A percentile compares a stretch with the other conserved stretches of the same genome.
Conservation (phyloP, 352 stramenopile genomes). For the Phytophthora idaei region DNA sequence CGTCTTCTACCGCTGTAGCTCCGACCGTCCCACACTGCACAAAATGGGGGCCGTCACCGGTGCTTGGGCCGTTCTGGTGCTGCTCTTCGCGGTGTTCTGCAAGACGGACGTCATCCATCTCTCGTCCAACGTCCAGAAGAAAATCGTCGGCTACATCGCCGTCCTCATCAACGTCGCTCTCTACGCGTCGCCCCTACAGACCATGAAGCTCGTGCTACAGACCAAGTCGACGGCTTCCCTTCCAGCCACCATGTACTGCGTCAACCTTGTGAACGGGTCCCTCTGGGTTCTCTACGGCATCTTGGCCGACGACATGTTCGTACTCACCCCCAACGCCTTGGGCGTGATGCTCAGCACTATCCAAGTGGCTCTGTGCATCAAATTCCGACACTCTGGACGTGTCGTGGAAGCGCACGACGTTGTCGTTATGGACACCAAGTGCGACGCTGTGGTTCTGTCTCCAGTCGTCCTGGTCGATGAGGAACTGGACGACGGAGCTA, state of each 20-base stretch:
- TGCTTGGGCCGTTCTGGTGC: conserved; percentile 11
- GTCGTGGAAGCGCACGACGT: conserved; percentile 2
- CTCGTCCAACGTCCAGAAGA: conserved; percentile 21
- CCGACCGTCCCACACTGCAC: conserved; percentile 21
- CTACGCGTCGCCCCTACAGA: conserved; percentile 37
- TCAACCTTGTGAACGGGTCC: conserved; percentile 33
- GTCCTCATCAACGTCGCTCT: conserved; percentile 35
- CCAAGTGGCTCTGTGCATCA: conserved; percentile 45
- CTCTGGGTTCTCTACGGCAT: conserved; percentile 35
- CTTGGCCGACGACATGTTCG: conserved; percentile 39
- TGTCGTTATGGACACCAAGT: conserved; percentile 14
- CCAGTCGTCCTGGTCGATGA: neutral
- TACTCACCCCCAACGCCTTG: conserved; percentile 39
- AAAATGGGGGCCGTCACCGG: conserved; percentile 13
- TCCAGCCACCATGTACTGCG: conserved; percentile 34
- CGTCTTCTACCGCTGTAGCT: conserved; percentile 41
- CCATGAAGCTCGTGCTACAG: conserved; percentile 37
- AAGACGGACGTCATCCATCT: conserved; percentile 17
- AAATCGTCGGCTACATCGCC: conserved; percentile 38
- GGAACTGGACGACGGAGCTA: neutral
- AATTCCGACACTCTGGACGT: conserved; percentile 29
- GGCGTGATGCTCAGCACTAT: conserved; percentile 34
- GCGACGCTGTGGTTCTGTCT: conserved; percentile 14
- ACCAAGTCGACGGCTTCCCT: conserved; percentile 38
- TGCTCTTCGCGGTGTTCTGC: conserved; percentile 26